These are phyloP conservation scores for Calocybe cyanea DNA, from an alignment of 768 basidiomycete species.

Conservation along the genomic window DNA sequence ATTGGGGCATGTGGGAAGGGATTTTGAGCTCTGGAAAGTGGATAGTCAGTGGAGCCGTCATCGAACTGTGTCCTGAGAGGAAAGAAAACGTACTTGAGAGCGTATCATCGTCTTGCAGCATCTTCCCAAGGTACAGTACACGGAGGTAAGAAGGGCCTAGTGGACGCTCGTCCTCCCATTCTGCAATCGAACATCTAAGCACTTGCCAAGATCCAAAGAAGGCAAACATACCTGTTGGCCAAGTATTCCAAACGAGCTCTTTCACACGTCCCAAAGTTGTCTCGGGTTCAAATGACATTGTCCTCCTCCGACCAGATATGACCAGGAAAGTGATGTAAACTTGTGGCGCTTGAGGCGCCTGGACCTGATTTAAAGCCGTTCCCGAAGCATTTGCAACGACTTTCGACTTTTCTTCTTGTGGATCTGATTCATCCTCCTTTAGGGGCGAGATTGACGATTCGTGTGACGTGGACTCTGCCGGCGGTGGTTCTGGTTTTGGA, in stretches of 20 bases:
- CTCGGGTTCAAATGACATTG: constrained; percentile 73
- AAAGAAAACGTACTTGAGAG: constrained; percentile 47
- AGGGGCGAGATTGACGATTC: constrained; percentile 7
- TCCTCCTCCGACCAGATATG: constrained; percentile 62
- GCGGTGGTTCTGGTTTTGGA: neutral
- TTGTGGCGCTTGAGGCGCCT: constrained; percentile 58
- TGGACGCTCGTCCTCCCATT: constrained; percentile 78
- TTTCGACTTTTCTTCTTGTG: constrained; percentile 5
- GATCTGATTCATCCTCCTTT: constrained; percentile 1
- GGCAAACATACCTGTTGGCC: constrained; percentile 61
- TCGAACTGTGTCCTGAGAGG: neutral
- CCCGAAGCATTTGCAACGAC: neutral
- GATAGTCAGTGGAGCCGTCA: constrained; percentile 1
- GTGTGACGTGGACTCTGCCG: constrained; percentile 9
- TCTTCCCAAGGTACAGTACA: constrained; percentile 71
- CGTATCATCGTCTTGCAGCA: constrained; percentile 83
- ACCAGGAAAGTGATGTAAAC: constrained; percentile 68
- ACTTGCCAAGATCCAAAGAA: too few species aligned
- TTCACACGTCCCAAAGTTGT: constrained; percentile 75
- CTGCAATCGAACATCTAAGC: constrained; percentile 26
- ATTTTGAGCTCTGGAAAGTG: constrained; percentile 33
- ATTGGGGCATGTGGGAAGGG: constrained; percentile 31
- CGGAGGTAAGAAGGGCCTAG: constrained; percentile 75
- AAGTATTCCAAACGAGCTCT: constrained; percentile 80
- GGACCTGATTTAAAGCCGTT: neutral